A percentile compares a stretch with the other conserved stretches of the same genome.
Evolutionary conservation across 441 rosid genomes (phyloP).

Genomic region (Macaranga tanarius): DNA sequence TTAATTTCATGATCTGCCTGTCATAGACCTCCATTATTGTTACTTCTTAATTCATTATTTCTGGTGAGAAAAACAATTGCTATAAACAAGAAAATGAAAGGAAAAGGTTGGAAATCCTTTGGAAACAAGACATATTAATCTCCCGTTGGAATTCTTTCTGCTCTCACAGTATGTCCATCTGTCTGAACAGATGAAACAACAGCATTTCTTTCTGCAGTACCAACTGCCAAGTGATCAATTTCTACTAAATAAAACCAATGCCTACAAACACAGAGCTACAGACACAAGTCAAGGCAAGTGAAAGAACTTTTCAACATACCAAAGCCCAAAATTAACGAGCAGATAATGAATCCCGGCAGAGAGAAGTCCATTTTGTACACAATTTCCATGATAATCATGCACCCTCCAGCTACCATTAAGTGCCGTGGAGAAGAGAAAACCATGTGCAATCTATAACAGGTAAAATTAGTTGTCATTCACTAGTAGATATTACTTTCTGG

Average conservation of each 20-base stretch:
- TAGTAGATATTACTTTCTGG: background rate
- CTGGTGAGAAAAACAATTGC: background rate
- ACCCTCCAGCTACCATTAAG: conserved; percentile 80
- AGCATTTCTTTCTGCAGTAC: background rate
- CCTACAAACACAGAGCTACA: background rate
- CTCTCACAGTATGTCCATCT: background rate
- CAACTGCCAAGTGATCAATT: background rate
- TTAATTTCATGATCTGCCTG: background rate
- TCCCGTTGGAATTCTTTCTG: background rate
- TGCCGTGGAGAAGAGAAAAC: conserved; percentile 98
- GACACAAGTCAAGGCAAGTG: background rate
- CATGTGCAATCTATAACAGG: conserved; percentile 77
- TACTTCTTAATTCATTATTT: background rate
- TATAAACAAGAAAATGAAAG: background rate
- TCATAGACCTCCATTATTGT: background rate
- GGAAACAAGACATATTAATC: background rate
- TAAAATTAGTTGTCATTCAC: background rate
- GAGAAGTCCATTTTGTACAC: conserved; percentile 84
- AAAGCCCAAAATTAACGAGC: conserved; percentile 73
- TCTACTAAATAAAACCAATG: background rate
- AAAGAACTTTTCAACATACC: conserved; percentile 41
- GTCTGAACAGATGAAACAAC: background rate
- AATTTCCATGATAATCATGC: conserved; percentile 77
- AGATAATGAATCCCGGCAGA: conserved; percentile 68
- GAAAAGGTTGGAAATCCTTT: background rate